Evolutionary conservation across 345 rosid genomes (phyloP).

Genomic region (Corchorus capsularis): DNA sequence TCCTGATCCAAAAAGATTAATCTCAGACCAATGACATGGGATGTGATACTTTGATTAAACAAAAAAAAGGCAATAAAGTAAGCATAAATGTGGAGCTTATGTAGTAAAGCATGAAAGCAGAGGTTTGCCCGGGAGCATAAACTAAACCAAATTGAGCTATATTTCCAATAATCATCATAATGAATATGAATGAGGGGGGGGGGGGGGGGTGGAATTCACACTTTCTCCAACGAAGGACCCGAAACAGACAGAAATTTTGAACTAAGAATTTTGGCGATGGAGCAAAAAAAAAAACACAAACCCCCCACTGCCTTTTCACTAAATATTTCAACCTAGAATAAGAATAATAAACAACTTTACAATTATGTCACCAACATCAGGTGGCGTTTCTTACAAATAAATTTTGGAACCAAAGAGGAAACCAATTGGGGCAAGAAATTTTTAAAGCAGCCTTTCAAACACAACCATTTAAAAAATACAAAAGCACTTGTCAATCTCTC

Average conservation of each 20-base stretch:
- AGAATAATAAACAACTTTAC: conserved; percentile 42
- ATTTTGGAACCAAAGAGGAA: conserved; percentile 35
- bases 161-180: conserved; percentile 25
- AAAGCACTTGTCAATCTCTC: conserved; percentile 27
- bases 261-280: conserved; percentile 8
- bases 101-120: not conserved
- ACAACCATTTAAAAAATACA: conserved; percentile 24
- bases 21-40: too few species aligned
- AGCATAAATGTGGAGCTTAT: not conserved
- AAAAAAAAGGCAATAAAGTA: too few species aligned
- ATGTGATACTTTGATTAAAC: too few species aligned
- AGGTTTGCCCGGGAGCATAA: conserved; percentile 4
- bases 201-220: too few species aligned
- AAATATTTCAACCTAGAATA: conserved; percentile 39
- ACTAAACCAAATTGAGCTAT: not conserved
- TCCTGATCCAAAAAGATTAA: too few species aligned
- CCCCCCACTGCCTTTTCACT: conserved; percentile 40
- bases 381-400: conserved; percentile 38
- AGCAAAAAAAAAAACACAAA: conserved; percentile 26
- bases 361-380: conserved; percentile 45
- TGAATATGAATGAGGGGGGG: not conserved
- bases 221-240: conserved; percentile 8
- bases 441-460: conserved; percentile 43
- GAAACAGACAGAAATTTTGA: not conserved
- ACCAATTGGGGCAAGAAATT: conserved; percentile 33